Base-by-base conservation (phyloP, 441 rosid genomes). In the Corymbia citriodora region DNA sequence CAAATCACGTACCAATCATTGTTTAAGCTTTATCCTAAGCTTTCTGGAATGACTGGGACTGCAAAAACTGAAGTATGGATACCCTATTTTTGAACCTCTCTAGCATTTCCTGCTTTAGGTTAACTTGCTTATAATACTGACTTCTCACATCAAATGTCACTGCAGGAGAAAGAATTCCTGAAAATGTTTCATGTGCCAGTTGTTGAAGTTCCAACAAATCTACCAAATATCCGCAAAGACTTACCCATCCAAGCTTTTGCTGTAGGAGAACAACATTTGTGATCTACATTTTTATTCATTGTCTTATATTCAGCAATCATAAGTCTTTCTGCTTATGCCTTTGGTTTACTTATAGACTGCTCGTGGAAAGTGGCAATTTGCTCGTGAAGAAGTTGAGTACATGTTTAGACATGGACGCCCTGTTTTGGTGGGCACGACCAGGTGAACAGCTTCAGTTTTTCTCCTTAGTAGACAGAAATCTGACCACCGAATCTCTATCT, bases 31-130 rank as follows among this genome's bases (percentile, higher is more conserved):
- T 98, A 97, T 87, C 99, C 99, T 40, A 97, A 98, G 96, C 95
- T 98, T 88, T 96, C 99, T 8, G 99, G 99, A 92, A 98, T 98
- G 99, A 98, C 99, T 65, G 99, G 99, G 91, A 98, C 99, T 59
- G 99, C 99, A 93, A 98, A 98, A 95, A 98, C 99, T 87, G 99
- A 98, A 94, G 99, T 98, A 95, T 74, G 96, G 82, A 87, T 87
- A 81, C 82, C 88, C 57, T 88, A 40, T 85, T 87, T 54, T 54
- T 6, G 7, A 55, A 36, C 61, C n/a, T 52, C 87, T 90, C 53
- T 83, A 52, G 59, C 50, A 49, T 89, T 88, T 59, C 86, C 61
- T 87, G 86, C 86, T 68, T 59, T 88, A 59, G 27, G 18, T 85
- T 55, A 68, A 36, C 5, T 63, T 31, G 53, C 81, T 21, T 85